Percentiles rank a stretch among this genome's conserved stretches.
phyloP scores from a whole-genome alignment of 345 rosid genomes.

The Adansonia digitata region DNA sequence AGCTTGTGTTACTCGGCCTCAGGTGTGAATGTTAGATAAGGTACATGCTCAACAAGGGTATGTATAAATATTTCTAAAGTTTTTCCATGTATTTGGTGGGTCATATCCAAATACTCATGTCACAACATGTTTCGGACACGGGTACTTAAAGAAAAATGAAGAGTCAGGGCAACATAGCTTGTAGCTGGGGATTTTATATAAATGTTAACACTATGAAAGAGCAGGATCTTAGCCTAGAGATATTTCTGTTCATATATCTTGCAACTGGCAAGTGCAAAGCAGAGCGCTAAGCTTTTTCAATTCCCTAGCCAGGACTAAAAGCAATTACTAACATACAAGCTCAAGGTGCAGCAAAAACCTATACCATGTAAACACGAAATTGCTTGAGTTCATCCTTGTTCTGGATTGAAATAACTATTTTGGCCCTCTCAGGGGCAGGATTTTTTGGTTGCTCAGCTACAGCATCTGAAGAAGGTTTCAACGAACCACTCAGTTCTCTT shows the following conservation, averaged over 20 bases:
- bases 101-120: too few relatives aligned
- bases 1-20: too few relatives aligned
- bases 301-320: not conserved
- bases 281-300: not conserved
- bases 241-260: not conserved
- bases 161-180: too few relatives aligned
- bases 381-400: constrained; percentile 60
- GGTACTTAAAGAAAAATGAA: too few relatives aligned
- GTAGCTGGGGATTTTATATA: not conserved
- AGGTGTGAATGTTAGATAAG: too few relatives aligned
- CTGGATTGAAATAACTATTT: constrained; percentile 67
- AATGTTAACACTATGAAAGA: not conserved
- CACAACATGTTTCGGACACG: too few relatives aligned
- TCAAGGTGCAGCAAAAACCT: constrained; percentile 5
- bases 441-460: constrained; percentile 27
- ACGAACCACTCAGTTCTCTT: constrained; percentile 28
- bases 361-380: constrained; percentile 65
- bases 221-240: not conserved
- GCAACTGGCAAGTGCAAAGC: not conserved
- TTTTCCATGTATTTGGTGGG: too few relatives aligned
- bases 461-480: constrained; percentile 28
- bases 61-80: too few relatives aligned
- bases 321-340: not conserved
- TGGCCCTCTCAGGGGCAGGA: constrained; percentile 44
- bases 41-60: too few relatives aligned